phyloP scores from a whole-genome alignment of 345 rosid genomes.

The Psidium friedrichsthalianum region DNA sequence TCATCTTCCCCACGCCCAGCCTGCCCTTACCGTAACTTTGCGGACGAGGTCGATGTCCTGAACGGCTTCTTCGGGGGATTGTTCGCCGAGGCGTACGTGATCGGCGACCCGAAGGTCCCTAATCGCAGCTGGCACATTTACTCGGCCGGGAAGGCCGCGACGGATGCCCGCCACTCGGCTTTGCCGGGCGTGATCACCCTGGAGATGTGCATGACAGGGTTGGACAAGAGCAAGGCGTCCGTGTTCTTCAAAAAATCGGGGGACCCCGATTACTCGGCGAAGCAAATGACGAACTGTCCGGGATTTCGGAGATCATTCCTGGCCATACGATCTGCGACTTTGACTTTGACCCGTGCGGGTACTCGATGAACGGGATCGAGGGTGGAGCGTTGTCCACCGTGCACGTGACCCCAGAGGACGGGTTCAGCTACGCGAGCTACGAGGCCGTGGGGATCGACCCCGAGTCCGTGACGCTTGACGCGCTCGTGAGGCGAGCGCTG shows the following conservation, averaged over 20 bases:
- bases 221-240: constrained; percentile 41
- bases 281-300: constrained; percentile 52
- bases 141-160: constrained; percentile 22
- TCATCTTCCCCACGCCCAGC: constrained; percentile 63
- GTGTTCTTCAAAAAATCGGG: constrained; percentile 37
- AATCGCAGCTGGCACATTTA: constrained; percentile 59
- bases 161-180: not conserved
- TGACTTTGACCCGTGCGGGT: constrained; percentile 76
- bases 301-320: constrained; percentile 51
- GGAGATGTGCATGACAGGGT: constrained; percentile 81
- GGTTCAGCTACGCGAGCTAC: constrained; percentile 79
- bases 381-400: constrained; percentile 44
- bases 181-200: constrained; percentile 20
- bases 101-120: constrained; percentile 24
- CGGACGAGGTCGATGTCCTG: constrained; percentile 46
- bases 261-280: constrained; percentile 1
- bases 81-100: constrained; percentile 25
- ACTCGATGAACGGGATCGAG: constrained; percentile 66
- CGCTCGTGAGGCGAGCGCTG: constrained; percentile 34
- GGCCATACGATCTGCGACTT: constrained; percentile 52
- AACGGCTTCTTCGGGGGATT: constrained; percentile 37
- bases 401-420: constrained; percentile 82
- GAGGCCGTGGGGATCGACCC: constrained; percentile 51
- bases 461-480: constrained; percentile 14
- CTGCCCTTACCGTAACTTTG: constrained; percentile 59